Percentiles rank a stretch among this genome's conserved stretches.
Evolutionary conservation across 2,329 filamentous ascomycete genomes (phyloP).

Genomic region (Emmonsia crescens): DNA sequence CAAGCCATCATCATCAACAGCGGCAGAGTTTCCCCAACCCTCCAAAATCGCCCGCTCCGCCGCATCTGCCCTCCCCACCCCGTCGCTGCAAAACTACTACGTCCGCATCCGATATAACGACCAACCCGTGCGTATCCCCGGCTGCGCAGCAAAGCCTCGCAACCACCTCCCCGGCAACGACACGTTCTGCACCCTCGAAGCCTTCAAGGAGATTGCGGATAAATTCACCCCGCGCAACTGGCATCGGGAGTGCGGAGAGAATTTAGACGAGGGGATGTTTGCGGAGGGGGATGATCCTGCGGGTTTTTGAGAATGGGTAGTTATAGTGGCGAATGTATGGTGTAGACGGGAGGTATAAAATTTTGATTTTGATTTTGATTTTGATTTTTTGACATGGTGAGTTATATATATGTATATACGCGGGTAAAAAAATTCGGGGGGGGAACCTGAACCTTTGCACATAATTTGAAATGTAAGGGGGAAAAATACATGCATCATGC

Average conservation of each 20-base stretch:
- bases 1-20: slow-evolving; percentile 4
- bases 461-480: too few relatives aligned
- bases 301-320: slow-evolving; percentile 31
- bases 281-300: slow-evolving; percentile 31
- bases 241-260: slow-evolving; percentile 51
- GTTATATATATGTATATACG: not conserved
- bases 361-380: too few relatives aligned
- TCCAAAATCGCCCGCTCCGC: slow-evolving; percentile 26
- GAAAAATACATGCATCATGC: too few relatives aligned
- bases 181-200: slow-evolving; percentile 79
- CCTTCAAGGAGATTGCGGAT: slow-evolving; percentile 88
- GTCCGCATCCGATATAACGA: slow-evolving; percentile 91
- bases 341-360: too few relatives aligned
- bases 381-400: not conserved
- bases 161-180: slow-evolving; percentile 82
- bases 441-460: too few relatives aligned
- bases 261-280: slow-evolving; percentile 45
- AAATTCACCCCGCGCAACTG: slow-evolving; percentile 77
- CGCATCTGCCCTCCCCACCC: slow-evolving; percentile 20
- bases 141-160: slow-evolving; percentile 57
- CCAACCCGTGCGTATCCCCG: slow-evolving; percentile 65
- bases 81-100: slow-evolving; percentile 51
- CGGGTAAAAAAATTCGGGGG: too few relatives aligned
- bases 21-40: slow-evolving; percentile 10
- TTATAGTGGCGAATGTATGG: too few relatives aligned